Evolutionary conservation across 2,329 filamentous ascomycete genomes (phyloP).

Genomic region (Alternaria atra): DNA sequence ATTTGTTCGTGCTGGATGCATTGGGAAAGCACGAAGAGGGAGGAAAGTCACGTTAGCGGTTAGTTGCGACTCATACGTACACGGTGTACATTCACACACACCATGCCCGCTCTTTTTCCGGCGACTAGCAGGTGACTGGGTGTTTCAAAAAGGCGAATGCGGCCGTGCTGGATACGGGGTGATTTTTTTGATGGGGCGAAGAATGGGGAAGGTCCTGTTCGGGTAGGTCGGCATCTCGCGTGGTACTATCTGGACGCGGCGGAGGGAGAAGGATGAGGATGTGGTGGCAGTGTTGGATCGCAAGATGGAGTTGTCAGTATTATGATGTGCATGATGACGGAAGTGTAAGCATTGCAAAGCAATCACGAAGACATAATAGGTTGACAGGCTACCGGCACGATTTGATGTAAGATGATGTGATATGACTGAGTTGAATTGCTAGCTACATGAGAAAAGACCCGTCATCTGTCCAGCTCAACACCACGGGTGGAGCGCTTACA

Average conservation of each 20-base stretch:
- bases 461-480: constrained; percentile 46
- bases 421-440: constrained; percentile 5
- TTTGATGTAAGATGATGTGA: background rate
- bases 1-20: constrained; percentile 1
- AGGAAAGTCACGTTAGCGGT: background rate
- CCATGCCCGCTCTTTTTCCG: background rate
- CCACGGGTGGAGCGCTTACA: constrained; percentile 40
- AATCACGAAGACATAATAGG: background rate
- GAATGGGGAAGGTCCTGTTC: background rate
- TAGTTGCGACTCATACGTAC: background rate
- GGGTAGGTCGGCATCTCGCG: background rate
- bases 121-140: background rate
- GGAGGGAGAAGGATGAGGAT: background rate
- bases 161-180: constrained; percentile 3
- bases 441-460: constrained; percentile 21
- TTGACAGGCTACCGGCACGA: background rate
- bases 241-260: background rate
- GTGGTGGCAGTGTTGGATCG: background rate
- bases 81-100: background rate
- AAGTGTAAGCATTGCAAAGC: background rate
- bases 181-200: background rate
- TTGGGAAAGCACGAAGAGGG: background rate
- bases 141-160: constrained; percentile 5
- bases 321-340: background rate
- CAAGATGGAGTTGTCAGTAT: background rate